A percentile compares a stretch with the other conserved stretches of the same genome.
phyloP scores from a whole-genome alignment of 2,329 filamentous ascomycete genomes.

The Colletotrichum sp. region DNA sequence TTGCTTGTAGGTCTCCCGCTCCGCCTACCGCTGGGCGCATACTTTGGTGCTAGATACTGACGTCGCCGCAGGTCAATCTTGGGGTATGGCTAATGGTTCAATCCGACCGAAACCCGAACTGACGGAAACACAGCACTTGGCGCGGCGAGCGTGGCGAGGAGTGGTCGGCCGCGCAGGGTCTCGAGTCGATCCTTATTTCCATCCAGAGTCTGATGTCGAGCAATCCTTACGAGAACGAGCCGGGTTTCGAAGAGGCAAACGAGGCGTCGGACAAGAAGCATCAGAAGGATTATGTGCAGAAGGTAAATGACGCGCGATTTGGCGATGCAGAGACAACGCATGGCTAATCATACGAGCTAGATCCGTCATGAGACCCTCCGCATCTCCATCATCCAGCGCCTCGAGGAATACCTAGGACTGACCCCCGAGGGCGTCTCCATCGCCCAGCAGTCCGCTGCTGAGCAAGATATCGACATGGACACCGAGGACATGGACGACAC shows the following conservation, averaged over 20 bases:
- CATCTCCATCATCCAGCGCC: constrained; percentile 82
- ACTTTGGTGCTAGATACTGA: neutral
- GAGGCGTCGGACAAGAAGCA: constrained; percentile 72
- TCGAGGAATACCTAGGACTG: constrained; percentile 81
- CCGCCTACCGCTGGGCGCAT: neutral
- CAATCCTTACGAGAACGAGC: constrained; percentile 96
- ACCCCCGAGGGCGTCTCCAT: constrained; percentile 52
- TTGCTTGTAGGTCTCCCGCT: constrained; percentile 71
- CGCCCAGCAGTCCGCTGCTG: constrained; percentile 30
- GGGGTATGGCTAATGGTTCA: constrained; percentile 60
- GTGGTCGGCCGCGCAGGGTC: constrained; percentile 94
- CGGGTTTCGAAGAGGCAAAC: constrained; percentile 83
- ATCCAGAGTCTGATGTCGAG: constrained; percentile 95
- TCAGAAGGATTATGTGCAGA: constrained; percentile 78
- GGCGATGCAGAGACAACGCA: constrained; percentile 1
- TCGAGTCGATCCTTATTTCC: constrained; percentile 92
- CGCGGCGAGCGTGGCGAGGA: constrained; percentile 87
- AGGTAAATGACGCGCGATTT: constrained; percentile 56
- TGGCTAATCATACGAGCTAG: constrained; percentile 47
- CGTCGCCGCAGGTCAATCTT: constrained; percentile 73
- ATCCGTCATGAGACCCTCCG: constrained; percentile 91
- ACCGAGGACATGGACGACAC: constrained; percentile 59
- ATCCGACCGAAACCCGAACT: constrained; percentile 3
- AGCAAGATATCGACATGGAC: constrained; percentile 47
- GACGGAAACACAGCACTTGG: constrained; percentile 76